A percentile compares a stretch with the other conserved stretches of the same genome.
Evolutionary conservation across 148 eudicot genomes (phyloP).

Genomic region (Tetragonia tetragonoides): DNA sequence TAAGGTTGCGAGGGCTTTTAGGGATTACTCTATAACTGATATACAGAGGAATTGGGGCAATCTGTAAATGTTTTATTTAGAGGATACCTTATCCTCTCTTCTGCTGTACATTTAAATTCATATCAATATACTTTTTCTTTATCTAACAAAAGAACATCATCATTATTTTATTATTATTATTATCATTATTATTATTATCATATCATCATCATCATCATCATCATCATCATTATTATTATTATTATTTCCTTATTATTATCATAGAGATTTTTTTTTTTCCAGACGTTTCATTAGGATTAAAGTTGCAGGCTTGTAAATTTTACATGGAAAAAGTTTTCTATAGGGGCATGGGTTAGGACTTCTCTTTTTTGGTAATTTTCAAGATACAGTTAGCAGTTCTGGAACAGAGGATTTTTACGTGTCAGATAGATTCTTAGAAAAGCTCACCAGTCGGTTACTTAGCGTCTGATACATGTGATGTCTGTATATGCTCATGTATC

Average conservation of each 20-base stretch:
- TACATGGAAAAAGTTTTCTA: not conserved
- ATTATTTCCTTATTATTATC: no score
- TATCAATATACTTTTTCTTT: no score
- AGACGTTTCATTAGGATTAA: not conserved
- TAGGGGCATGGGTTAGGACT: not conserved
- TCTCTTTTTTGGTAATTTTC: not conserved
- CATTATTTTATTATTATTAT: not conserved
- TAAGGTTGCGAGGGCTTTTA: no score
- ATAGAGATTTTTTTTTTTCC: no score
- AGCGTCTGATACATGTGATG: not conserved
- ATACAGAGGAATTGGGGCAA: no score
- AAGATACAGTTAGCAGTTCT: not conserved
- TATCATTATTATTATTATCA: no score
- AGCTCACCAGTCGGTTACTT: not conserved
- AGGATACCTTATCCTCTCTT: no score
- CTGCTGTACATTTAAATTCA: no score
- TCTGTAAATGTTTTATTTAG: no score
- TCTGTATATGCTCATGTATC: not conserved
- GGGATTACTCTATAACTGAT: no score
- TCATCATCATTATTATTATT: not conserved
- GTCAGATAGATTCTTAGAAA: not conserved
- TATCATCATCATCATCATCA: no score
- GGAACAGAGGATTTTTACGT: not conserved
- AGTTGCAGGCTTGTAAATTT: not conserved
- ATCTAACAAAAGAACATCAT: no score